Conservation (phyloP, 148 eudicot species). For the Tetragonia tetragonoides region DNA sequence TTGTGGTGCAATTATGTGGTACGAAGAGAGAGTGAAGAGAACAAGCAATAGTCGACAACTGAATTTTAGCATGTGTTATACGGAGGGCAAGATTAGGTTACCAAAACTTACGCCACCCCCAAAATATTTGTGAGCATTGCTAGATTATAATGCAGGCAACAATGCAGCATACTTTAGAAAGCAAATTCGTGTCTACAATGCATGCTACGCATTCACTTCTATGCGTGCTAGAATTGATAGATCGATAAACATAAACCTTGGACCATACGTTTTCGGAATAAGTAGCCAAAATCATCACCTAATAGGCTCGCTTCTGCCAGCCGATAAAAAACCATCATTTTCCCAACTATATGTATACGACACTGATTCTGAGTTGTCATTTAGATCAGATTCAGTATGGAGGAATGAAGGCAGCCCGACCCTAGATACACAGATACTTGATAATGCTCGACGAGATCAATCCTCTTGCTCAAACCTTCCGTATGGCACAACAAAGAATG, state of each 20-base stretch:
- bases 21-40: neutral
- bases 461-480: neutral
- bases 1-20: slow-evolving; percentile 9
- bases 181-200: neutral
- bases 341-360: slow-evolving; percentile 4
- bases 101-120: neutral
- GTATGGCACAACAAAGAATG: no score
- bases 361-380: neutral
- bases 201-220: slow-evolving; percentile 7
- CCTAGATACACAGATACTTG: neutral
- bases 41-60: neutral
- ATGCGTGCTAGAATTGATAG: neutral
- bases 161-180: slow-evolving; percentile 1
- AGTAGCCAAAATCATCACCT: slow-evolving; percentile 2
- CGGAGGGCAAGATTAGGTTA: neutral
- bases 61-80: neutral
- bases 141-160: neutral
- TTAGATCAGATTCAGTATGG: neutral
- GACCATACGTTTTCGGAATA: slow-evolving; percentile 7
- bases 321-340: neutral
- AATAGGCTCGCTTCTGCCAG: slow-evolving; percentile 13
- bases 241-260: neutral
- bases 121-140: neutral
- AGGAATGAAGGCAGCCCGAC: neutral
- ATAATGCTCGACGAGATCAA: neutral